Conservation (phyloP, 2,329 filamentous ascomycete species). For the Alternaria sp. region DNA sequence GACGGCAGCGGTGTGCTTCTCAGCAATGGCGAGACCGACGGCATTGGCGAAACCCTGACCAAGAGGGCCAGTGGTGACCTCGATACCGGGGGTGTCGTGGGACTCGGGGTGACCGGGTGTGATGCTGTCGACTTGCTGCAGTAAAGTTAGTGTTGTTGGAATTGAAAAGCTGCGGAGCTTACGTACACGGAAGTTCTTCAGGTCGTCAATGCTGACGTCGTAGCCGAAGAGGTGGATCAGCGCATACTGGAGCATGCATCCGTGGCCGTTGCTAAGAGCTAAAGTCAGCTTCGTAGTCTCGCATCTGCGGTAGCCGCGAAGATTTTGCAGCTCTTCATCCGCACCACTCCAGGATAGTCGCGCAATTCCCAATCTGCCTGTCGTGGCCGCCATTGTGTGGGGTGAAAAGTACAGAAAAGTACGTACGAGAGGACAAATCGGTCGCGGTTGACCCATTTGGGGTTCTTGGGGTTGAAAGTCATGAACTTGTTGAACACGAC, state of each 20-base stretch:
- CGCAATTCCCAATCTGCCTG: conserved; percentile 4
- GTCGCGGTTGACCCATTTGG: conserved; percentile 95
- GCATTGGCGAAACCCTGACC: conserved; percentile 98
- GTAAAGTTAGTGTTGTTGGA: conserved; percentile 24
- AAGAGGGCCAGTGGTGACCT: conserved; percentile 97
- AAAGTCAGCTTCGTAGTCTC: conserved; percentile 3
- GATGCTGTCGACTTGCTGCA: conserved; percentile 74
- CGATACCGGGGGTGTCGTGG: conserved; percentile 94
- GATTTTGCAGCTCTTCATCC: conserved; percentile 21
- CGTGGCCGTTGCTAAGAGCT: conserved; percentile 89
- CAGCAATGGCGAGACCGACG: conserved; percentile 95
- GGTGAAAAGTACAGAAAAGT: conserved; percentile 2
- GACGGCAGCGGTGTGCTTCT: conserved; percentile 85
- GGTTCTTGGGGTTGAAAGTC: conserved; percentile 99
- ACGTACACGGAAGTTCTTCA: conserved; percentile 96
- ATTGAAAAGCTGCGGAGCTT: conserved; percentile 58
- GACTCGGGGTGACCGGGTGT: conserved; percentile 96
- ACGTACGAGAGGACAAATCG: conserved; percentile 99
- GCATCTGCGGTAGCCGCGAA: conserved; percentile 27
- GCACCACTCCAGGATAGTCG: conserved; percentile 8
- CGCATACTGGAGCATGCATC: conserved; percentile 99
- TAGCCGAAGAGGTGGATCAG: conserved; percentile 97
- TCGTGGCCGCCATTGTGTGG: not conserved
- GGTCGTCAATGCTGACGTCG: conserved; percentile 81
- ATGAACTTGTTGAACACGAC: conserved; percentile 99